Base-by-base conservation (phyloP, 331 rosid species). In the Erythrophleum ivorense region DNA sequence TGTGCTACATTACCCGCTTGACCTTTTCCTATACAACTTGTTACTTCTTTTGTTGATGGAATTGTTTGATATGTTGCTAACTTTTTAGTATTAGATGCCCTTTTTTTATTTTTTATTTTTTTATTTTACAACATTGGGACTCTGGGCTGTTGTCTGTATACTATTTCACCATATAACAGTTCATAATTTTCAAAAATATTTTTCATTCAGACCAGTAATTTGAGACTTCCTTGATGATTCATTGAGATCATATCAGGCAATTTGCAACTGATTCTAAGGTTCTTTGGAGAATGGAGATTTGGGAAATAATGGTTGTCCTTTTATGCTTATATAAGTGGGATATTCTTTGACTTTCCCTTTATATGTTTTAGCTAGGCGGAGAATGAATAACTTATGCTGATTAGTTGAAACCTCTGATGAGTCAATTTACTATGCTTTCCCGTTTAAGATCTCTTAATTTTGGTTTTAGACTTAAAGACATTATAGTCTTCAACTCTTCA, bases 1-100 rank as follows among this genome's bases (percentile, higher is more conserved):
- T 54, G 74, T 68, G 18, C 77, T 82, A 85, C 80, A 67, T 80
- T 83, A 60, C 71, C 62, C 15, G 33, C 55, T 18, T 54, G 46
- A 33, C 46, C 12, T 67, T 85, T 77, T 46, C 13, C 33, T 54
- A 49, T 43, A 55, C 57, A 58, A 64, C 10, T 73, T 19, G 38
- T 76, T 64, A 48, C 49, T 77, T 55, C 62, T 77, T 76, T 13
- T 54, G 21, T 79, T 31, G 18, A 21, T 21, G 65, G 18, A 50
- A 16, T 18, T 79, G 54, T 13, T 76, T 31, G 24, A 73, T n/a
- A 18, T 75, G 65, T 75, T 62, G 16, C 71, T 76, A 52, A 59
- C 55, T 9, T 79, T 40, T 68, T 67, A 34, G 65, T 73, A 45
- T 55, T 13, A 71, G 67, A 31, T 40, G 41, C 54, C 40, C 59